A percentile compares a stretch with the other conserved stretches of the same genome.
phyloP scores from a whole-genome alignment of 345 rosid genomes.

The Citrus hindsii region DNA sequence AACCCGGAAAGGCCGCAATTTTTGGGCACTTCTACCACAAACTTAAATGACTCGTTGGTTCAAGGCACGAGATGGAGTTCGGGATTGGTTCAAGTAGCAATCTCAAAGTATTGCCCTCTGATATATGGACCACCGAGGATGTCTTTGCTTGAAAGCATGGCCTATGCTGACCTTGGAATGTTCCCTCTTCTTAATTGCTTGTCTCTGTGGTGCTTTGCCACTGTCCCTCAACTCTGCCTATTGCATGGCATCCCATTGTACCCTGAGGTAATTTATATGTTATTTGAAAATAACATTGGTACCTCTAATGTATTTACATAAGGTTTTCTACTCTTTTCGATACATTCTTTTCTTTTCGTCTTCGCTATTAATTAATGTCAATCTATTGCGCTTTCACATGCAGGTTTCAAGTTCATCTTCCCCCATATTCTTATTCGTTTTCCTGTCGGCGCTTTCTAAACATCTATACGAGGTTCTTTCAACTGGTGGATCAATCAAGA shows the following conservation, averaged over 20 bases:
- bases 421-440: conserved; percentile 20
- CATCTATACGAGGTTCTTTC: conserved; percentile 25
- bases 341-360: too few species aligned
- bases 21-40: conserved; percentile 26
- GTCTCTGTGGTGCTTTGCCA: conserved; percentile 31
- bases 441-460: conserved; percentile 14
- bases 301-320: too few species aligned
- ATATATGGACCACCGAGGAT: conserved; percentile 30
- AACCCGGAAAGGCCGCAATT: conserved; percentile 33
- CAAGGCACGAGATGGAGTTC: conserved; percentile 39
- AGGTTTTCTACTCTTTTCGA: too few species aligned
- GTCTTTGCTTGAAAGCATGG: conserved; percentile 25
- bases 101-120: conserved; percentile 42
- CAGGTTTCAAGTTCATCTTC: conserved; percentile 29
- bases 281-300: background rate
- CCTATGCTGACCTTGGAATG: conserved; percentile 18
- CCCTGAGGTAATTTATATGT: conserved; percentile 29
- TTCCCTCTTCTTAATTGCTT: conserved; percentile 18
- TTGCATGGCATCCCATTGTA: conserved; percentile 33
- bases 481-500: conserved; percentile 17
- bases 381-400: background rate
- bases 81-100: conserved; percentile 23
- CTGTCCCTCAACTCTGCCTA: conserved; percentile 41
- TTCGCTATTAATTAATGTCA: background rate
- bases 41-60: conserved; percentile 19